Conservation (phyloP, 306 rosid species). For the Dalbergia oliveri region DNA sequence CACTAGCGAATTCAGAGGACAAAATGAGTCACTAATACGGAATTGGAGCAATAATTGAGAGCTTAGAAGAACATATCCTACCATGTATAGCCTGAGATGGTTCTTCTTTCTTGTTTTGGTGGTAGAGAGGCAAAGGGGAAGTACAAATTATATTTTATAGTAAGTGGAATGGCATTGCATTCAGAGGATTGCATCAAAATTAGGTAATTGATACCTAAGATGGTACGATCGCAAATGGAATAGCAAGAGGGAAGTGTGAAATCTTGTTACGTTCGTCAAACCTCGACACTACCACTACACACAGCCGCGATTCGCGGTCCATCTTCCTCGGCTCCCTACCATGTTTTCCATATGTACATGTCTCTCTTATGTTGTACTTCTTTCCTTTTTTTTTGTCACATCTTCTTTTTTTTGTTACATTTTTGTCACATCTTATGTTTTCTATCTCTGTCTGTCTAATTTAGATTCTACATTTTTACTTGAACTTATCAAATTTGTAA, state of each 20-base stretch:
- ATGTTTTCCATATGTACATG: conserved; percentile 35
- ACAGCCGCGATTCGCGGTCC: conserved; percentile 67
- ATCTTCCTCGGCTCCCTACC: conserved; percentile 42
- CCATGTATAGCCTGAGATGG: background rate
- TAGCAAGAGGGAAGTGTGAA: background rate
- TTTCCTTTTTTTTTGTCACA: background rate
- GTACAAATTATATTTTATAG: background rate
- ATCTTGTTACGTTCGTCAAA: conserved; percentile 49
- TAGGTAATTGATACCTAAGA: conserved; percentile 32
- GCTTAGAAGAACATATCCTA: background rate
- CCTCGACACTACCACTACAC: conserved; percentile 45
- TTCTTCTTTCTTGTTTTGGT: background rate
- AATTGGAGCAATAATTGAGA: background rate
- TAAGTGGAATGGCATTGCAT: background rate
- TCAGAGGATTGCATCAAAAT: conserved; percentile 57
- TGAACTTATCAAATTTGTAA: background rate
- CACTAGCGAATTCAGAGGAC: background rate
- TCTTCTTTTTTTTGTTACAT: too few species aligned
- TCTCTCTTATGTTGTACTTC: background rate
- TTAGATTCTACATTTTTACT: background rate
- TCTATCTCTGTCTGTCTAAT: background rate
- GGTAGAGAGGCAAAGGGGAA: conserved; percentile 12
- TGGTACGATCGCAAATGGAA: conserved; percentile 33
- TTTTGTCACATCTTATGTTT: too few species aligned
- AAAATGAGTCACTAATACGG: background rate